A percentile compares a stretch with the other conserved stretches of the same genome.
These are phyloP conservation scores for Lentinula sp. DNA, from an alignment of 768 basidiomycete genomes.

Conservation along the genomic window DNA sequence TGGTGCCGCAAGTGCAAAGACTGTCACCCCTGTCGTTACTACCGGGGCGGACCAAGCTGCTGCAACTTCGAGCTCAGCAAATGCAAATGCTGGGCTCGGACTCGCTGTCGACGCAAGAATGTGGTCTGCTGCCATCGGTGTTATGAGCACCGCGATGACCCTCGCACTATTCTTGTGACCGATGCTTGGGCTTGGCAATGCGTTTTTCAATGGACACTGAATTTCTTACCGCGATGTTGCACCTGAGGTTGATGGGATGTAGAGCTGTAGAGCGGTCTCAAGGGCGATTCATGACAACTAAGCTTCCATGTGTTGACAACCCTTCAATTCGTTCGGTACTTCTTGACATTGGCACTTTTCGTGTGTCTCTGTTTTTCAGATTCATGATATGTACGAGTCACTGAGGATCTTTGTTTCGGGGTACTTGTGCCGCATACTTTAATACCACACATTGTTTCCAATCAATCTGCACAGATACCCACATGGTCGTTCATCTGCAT, in stretches of 20 bases:
- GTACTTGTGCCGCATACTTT: background rate
- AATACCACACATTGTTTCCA: background rate
- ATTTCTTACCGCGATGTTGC: background rate
- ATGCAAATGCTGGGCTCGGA: constrained; percentile 12
- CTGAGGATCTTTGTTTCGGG: background rate
- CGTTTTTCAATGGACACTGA: background rate
- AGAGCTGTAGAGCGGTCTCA: background rate
- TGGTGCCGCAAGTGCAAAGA: background rate
- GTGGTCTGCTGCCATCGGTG: constrained; percentile 9
- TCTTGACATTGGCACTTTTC: background rate
- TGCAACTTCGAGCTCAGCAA: constrained; percentile 7
- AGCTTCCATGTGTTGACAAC: background rate
- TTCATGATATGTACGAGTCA: too few species aligned
- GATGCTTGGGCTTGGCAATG: background rate
- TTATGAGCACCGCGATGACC: constrained; percentile 12
- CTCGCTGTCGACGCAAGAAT: constrained; percentile 5
- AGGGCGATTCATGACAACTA: background rate
- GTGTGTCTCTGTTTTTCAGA: background rate
- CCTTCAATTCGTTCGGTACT: background rate
- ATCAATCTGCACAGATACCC: background rate
- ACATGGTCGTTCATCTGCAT: background rate
- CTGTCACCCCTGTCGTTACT: background rate
- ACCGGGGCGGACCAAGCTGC: background rate
- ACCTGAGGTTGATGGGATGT: background rate
- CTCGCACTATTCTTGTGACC: constrained; percentile 16